A percentile compares a stretch with the other conserved stretches of the same genome.
These are phyloP conservation scores for Colletotrichum destructivum DNA, from an alignment of 2,329 filamentous ascomycete genomes.

Conservation along the genomic window DNA sequence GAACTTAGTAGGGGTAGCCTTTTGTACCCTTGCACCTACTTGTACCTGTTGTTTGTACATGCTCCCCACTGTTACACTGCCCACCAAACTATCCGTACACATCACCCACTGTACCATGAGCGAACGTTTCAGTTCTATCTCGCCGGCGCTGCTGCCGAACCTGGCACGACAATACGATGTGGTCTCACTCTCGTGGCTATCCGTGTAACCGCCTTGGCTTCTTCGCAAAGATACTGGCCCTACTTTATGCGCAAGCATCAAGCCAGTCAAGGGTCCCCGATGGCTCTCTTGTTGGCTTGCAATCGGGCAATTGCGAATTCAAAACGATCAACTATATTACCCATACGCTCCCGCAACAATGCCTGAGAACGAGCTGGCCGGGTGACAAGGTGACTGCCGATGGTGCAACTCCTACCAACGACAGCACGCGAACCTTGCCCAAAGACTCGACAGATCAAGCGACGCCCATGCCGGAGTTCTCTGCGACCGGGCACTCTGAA, in stretches of 20 bases:
- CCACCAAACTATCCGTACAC: background rate
- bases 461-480: conserved; percentile 42
- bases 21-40: too few relatives aligned
- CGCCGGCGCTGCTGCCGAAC: background rate
- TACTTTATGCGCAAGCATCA: background rate
- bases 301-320: conserved; percentile 60
- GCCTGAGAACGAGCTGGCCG: conserved; percentile 75
- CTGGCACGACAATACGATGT: conserved; percentile 5
- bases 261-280: background rate
- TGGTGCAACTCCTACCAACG: background rate
- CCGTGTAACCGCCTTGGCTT: background rate
- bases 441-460: background rate
- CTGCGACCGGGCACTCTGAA: background rate
- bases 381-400: background rate
- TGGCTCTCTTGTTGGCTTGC: background rate
- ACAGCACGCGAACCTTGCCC: background rate
- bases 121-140: too few relatives aligned
- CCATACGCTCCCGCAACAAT: conserved; percentile 82
- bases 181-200: background rate
- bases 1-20: background rate
- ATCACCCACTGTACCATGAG: background rate
- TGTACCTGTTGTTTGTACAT: too few relatives aligned
- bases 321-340: conserved; percentile 87
- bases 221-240: background rate
- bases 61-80: too few relatives aligned